phyloP scores from a whole-genome alignment of 352 stramenopile species.

The Globisporangium emineosum region DNA sequence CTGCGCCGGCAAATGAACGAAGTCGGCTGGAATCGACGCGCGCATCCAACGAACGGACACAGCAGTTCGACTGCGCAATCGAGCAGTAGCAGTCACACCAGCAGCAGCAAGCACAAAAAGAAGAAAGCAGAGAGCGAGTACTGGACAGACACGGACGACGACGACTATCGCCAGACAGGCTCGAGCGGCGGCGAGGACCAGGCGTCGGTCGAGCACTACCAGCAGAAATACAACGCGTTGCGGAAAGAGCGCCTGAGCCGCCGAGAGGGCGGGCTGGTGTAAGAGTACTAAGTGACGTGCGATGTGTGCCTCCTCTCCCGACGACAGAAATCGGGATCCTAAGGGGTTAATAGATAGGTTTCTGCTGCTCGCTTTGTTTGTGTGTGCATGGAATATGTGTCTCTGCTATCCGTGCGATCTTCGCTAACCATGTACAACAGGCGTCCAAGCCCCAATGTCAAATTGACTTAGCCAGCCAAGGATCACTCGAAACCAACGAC shows the following conservation, averaged over 20 bases:
- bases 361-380: not conserved
- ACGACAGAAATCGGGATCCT: not conserved
- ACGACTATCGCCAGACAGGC: conserved; percentile 29
- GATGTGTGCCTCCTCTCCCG: not conserved
- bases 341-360: conserved; percentile 8
- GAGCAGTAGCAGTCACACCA: conserved; percentile 19
- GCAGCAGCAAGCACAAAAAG: conserved; percentile 31
- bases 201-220: conserved; percentile 44
- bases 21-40: conserved; percentile 52
- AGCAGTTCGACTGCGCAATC: not conserved
- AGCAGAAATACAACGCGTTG: conserved; percentile 48
- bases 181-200: conserved; percentile 29
- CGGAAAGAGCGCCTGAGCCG: conserved; percentile 50
- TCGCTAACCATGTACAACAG: not conserved
- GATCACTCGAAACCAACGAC: no score
- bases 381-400: not conserved
- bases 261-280: conserved; percentile 51
- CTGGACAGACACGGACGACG: conserved; percentile 56
- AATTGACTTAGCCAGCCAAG: no score
- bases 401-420: not conserved
- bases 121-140: conserved; percentile 20
- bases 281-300: conserved; percentile 20
- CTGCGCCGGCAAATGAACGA: conserved; percentile 65
- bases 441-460: not conserved
- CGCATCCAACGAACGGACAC: conserved; percentile 20